Evolutionary conservation across 805 yeast genomes (phyloP).

Genomic region (Schwanniomyces occidentalis): DNA sequence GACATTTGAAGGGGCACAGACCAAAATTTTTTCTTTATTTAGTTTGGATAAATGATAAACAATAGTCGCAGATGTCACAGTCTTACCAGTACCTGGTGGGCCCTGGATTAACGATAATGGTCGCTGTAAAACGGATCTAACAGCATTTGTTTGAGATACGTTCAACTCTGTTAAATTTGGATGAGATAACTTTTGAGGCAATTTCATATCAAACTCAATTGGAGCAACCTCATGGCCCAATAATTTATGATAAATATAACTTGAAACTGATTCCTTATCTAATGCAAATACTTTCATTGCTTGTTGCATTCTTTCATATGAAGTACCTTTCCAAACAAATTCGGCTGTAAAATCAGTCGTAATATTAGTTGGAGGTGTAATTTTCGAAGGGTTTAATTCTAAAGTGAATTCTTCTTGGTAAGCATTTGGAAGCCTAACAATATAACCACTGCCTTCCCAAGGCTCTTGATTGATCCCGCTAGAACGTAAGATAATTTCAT

Average conservation of each 20-base stretch:
- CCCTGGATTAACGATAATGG: conserved; percentile 89
- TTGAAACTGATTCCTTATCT: conserved; percentile 66
- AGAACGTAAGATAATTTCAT: conserved; percentile 70
- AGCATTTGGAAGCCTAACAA: conserved; percentile 69
- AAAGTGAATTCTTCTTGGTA: conserved; percentile 67
- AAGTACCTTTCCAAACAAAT: conserved; percentile 84
- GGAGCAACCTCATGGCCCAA: conserved; percentile 77
- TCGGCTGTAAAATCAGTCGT: conserved; percentile 76
- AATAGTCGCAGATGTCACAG: conserved; percentile 89
- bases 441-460: conserved; percentile 76
- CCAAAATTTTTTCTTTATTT: conserved; percentile 66
- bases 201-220: conserved; percentile 56
- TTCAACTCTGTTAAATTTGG: conserved; percentile 72
- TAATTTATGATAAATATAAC: conserved; percentile 71
- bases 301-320: conserved; percentile 80
- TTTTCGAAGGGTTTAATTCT: conserved; percentile 53
- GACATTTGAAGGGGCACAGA: conserved; percentile 94
- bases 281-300: conserved; percentile 75
- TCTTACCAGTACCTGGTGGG: conserved; percentile 84
- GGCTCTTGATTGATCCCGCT: conserved; percentile 55
- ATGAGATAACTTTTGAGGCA: conserved; percentile 63
- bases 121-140: conserved; percentile 60
- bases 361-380: conserved; percentile 56
- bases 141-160: conserved; percentile 77
- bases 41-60: conserved; percentile 70